phyloP scores from a whole-genome alignment of 2,329 filamentous ascomycete genomes.

The Sporothrix pallida region DNA sequence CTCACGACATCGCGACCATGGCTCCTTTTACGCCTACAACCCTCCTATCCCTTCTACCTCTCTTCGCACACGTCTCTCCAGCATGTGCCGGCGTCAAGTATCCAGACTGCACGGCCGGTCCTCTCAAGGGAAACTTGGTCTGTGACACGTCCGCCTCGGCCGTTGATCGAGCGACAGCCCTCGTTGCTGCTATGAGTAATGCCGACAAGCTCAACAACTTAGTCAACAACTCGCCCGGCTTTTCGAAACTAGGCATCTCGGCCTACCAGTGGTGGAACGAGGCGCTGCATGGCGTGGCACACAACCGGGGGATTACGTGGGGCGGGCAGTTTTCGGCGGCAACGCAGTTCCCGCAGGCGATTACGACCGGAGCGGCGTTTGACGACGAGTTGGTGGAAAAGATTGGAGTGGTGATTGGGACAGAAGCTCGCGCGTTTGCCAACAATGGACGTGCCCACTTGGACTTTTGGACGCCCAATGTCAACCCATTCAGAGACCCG shows the following conservation, averaged over 20 bases:
- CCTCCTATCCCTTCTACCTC: neutral
- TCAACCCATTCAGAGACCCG: slow-evolving; percentile 68
- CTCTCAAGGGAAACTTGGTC: slow-evolving; percentile 32
- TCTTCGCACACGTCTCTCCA: neutral
- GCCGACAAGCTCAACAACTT: slow-evolving; percentile 29
- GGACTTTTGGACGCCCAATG: slow-evolving; percentile 69
- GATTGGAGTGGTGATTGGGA: slow-evolving; percentile 40
- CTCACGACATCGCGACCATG: neutral
- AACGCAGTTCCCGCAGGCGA: slow-evolving; percentile 45
- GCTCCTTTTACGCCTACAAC: neutral
- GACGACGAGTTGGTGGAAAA: slow-evolving; percentile 43
- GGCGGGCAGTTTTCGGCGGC: slow-evolving; percentile 41
- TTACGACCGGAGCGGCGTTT: slow-evolving; percentile 44
- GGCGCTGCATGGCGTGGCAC: slow-evolving; percentile 39
- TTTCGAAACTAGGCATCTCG: slow-evolving; percentile 30
- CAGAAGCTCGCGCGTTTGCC: slow-evolving; percentile 45
- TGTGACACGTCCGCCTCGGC: slow-evolving; percentile 23
- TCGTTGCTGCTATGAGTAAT: slow-evolving; percentile 30
- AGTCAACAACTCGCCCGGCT: slow-evolving; percentile 30
- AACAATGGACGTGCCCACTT: slow-evolving; percentile 46
- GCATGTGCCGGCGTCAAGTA: neutral
- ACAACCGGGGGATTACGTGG: slow-evolving; percentile 30
- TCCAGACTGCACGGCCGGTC: neutral
- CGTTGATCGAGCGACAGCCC: slow-evolving; percentile 19
- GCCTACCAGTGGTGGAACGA: slow-evolving; percentile 37